A percentile compares a stretch with the other conserved stretches of the same genome.
Evolutionary conservation across 345 rosid genomes (phyloP).

Genomic region (Hibiscus tridactylites): DNA sequence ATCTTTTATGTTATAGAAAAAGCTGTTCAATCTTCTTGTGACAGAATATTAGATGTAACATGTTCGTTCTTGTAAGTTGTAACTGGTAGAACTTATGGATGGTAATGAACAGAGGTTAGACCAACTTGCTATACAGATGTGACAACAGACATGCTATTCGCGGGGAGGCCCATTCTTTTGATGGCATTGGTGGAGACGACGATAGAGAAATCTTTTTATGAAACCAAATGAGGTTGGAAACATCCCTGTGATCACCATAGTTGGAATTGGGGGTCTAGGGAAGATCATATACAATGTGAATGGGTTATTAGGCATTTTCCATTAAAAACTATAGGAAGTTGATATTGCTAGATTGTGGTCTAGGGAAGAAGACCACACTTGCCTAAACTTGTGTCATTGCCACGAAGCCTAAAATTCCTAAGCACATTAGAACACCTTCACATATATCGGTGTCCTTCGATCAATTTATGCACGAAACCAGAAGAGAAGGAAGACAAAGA

Average conservation of each 20-base stretch:
- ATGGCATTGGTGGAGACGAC: neutral
- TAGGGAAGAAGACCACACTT: too few relatives aligned
- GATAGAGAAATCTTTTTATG: neutral
- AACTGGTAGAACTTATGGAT: too few relatives aligned
- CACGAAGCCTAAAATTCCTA: neutral
- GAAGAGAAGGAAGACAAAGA: neutral
- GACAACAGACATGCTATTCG: too few relatives aligned
- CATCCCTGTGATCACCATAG: neutral
- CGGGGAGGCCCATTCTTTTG: neutral
- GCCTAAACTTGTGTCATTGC: neutral
- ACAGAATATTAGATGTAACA: too few relatives aligned
- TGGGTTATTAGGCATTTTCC: neutral
- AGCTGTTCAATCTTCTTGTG: neutral
- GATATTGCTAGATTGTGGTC: neutral
- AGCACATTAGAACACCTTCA: neutral
- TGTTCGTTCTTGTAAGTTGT: too few relatives aligned
- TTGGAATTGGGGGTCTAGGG: neutral
- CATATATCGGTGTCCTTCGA: neutral
- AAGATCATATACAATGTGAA: neutral
- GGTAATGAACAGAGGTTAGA: too few relatives aligned
- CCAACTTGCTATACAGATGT: too few relatives aligned
- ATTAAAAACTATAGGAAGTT: neutral
- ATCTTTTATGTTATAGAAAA: neutral
- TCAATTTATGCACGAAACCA: neutral
- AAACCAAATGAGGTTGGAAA: neutral